Percentiles rank a stretch among this genome's conserved stretches.
Conservation (phyloP, 2,329 filamentous ascomycete genomes). For the Penicillium carneum region DNA sequence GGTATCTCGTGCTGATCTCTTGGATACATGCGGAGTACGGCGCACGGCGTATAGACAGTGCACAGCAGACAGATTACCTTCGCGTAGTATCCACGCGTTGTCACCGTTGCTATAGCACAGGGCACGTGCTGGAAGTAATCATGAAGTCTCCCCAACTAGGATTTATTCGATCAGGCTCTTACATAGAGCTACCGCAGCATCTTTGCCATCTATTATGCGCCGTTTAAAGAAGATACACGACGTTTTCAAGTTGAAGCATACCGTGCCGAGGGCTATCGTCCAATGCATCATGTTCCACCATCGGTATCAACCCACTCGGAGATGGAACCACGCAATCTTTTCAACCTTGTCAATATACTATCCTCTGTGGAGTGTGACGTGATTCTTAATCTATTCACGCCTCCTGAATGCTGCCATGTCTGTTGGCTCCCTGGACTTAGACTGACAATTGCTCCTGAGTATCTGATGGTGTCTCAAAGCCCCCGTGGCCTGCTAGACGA, state of each 20-base stretch:
- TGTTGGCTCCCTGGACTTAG: conserved; percentile 17
- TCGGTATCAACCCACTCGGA: background rate
- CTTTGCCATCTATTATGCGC: background rate
- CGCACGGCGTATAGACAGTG: background rate
- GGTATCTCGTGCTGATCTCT: background rate
- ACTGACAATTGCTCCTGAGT: conserved; percentile 14
- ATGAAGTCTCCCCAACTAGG: background rate
- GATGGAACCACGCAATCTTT: conserved; percentile 15
- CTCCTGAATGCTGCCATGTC: conserved; percentile 14
- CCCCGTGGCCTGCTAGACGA: conserved; percentile 17
- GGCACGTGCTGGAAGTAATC: background rate
- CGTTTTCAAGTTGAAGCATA: background rate
- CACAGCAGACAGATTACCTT: background rate
- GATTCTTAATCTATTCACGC: background rate
- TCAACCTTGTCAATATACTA: conserved; percentile 23
- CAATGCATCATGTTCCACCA: background rate
- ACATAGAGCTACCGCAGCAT: background rate
- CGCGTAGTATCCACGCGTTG: no score
- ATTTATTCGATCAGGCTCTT: background rate
- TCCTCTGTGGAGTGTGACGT: conserved; percentile 10
- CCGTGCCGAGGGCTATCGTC: background rate
- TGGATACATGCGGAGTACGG: background rate
- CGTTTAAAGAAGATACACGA: background rate
- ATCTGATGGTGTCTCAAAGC: conserved; percentile 18
- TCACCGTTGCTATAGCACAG: background rate